Base-by-base conservation (phyloP, 2,329 filamentous ascomycete genomes). In the Fusarium stilboides region DNA sequence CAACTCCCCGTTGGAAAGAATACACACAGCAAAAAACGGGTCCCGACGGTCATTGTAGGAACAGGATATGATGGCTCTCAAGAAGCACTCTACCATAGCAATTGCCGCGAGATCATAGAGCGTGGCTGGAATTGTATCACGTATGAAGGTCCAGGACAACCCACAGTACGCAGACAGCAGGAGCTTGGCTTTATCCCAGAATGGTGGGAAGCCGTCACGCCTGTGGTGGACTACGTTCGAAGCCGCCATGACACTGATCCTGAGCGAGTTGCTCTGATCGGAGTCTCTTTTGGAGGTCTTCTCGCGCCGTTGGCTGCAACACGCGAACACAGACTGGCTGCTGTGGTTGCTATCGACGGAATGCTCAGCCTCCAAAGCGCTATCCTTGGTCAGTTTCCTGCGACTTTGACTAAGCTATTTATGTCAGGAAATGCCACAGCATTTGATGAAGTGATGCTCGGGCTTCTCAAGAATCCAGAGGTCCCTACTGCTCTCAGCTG, bases 121-220 rank as follows among this genome's bases (percentile, higher is more conserved):
- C 77, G 82, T 1, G 83, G 83, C 8, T 82, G 75, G 67, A 83
- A 85, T 50, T 75, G 77, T 44, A 76, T 84, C 14, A 80, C 80
- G 1, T 86, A 82, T 62, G 83, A 85, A 55, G 84, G 83, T 0
- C 83, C 83, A 0, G 83, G 83, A 1, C 83, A 85, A 63, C 75
- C 77, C 1, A 79, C 75, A 2, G 78, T 81, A 2, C 78, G 80
- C 14, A 78, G 83, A 1, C 56, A 79, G 2, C 80, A 85, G 43
- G 66, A 76, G 10, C 46, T 83, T 2, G 81, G 79, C 10, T 85
- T 84, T 67, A 82, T 82, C 50, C 76, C 76, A 1, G 76, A 83
- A 22, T 84, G 82, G 82, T 80, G 82, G 69, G 71, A 70, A 8
- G 81, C 80, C 0, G 74, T 80, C 12, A 79, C 75, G 0, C 81